Base-by-base conservation (phyloP, 2,329 filamentous ascomycete genomes). In the Bipolaris victoriae region DNA sequence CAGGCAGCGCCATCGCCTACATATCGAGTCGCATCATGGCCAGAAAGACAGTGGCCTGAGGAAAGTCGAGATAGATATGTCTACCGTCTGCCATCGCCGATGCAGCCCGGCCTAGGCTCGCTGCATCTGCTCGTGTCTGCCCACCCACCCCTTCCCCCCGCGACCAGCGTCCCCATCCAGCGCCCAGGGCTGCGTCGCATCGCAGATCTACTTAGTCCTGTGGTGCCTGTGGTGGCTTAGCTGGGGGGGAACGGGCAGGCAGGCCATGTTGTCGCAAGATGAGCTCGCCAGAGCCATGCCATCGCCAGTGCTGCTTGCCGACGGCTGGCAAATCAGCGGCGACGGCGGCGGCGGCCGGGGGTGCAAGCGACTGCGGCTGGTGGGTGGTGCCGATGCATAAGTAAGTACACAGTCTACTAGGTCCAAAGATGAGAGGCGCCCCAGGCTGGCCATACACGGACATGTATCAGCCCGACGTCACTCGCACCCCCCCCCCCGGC, bases 151-250 rank as follows among this genome's bases (percentile, higher is more conserved):
- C 29, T 13, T 31, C 22, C n/a, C 36, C 26, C 46, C 24, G 31
- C 33, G 16, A 16, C 22, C 45, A 37, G 31, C 7, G 36, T 24
- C 35, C 18, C 49, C 45, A 49, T 44, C 37, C 47, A 20, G 24
- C 29, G 49, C 37, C 37, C 47, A 20, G 24, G 35, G 24, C 41
- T 52, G 62, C 60, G 47, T 37, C 37, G 44, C 52, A 64, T 64
- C 62, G 62, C 44, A 49, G 62, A 64, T 64, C 57, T 53, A 13
- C 29, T 31, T 31, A 31, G 9, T 29, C 26, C 1, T 31, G 62
- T 45, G 43, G 43, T 36, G 53, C 48, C 49, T 22, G 43, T 48
- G 36, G 48, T 51, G 37, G 52, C 52, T 39, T 45, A 43, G 39
- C 29, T 44, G 31, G 22, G 22, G 15, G 13, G 15, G 15, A 18